Evolutionary conservation across 2,329 filamentous ascomycete species (phyloP).

Genomic region (Pseudogymnoascus sp.): DNA sequence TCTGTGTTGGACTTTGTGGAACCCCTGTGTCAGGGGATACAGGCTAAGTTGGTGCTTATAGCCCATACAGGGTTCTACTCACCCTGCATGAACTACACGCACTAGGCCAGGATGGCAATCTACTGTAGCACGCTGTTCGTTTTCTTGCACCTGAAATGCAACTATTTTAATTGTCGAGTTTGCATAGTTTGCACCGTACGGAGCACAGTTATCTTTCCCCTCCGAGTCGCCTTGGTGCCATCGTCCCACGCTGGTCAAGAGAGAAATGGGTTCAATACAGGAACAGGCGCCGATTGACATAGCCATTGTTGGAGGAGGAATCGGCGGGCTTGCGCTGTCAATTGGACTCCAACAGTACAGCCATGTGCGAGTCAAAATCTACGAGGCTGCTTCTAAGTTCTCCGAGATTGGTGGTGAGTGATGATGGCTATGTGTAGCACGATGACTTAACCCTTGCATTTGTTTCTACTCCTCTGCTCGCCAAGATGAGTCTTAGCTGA

Average conservation of each 20-base stretch:
- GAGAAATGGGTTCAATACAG: not conserved
- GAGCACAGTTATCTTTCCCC: not conserved
- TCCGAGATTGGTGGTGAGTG: constrained; percentile 19
- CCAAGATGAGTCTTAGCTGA: not conserved
- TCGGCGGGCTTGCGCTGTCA: constrained; percentile 18
- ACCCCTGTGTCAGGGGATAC: not conserved
- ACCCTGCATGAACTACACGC: not conserved
- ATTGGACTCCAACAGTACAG: constrained; percentile 16
- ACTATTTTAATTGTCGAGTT: not conserved
- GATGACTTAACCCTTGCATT: not conserved
- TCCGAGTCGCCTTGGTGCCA: not conserved
- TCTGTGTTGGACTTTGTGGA: not conserved
- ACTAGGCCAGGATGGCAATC: not conserved
- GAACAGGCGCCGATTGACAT: constrained; percentile 11
- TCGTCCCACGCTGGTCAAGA: not conserved
- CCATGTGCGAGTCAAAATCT: constrained; percentile 17
- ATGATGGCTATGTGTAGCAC: too few relatives aligned
- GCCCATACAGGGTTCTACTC: too few relatives aligned
- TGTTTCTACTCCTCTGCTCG: not conserved
- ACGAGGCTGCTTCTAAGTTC: constrained; percentile 18
- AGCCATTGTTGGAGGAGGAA: constrained; percentile 23
- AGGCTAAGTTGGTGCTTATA: not conserved
- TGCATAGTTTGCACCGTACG: not conserved
- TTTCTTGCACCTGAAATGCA: not conserved
- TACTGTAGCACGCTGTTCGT: not conserved